Evolutionary conservation across 805 yeast species (phyloP).

Genomic region (Starmerella bombicola): DNA sequence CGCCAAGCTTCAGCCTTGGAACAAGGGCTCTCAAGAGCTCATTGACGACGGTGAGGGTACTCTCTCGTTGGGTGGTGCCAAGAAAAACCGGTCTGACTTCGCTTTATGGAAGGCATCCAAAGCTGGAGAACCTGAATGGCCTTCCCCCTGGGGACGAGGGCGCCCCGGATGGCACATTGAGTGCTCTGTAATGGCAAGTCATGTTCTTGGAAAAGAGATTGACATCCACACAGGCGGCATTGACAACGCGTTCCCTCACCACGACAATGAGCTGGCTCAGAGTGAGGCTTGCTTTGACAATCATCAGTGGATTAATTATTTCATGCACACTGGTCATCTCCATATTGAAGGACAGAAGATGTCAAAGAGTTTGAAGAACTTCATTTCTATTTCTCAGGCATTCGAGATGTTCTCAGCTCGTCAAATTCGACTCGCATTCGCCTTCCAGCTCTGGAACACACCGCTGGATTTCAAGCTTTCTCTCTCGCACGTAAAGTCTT

Average conservation of each 20-base stretch:
- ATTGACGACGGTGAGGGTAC: constrained; percentile 95
- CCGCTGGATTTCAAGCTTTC: constrained; percentile 85
- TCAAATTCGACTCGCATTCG: constrained; percentile 83
- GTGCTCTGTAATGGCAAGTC: constrained; percentile 97
- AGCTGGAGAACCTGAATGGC: constrained; percentile 96
- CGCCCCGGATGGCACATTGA: constrained; percentile 99
- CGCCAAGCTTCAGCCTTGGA: constrained; percentile 98
- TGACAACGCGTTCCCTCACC: constrained; percentile 97
- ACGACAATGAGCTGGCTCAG: constrained; percentile 96
- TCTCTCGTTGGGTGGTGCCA: constrained; percentile 41
- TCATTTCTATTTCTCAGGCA: constrained; percentile 89
- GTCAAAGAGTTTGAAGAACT: constrained; percentile 91
- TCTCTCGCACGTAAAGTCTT: constrained; percentile 60
- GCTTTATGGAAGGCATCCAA: constrained; percentile 95
- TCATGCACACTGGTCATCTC: constrained; percentile 91
- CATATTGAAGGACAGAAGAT: constrained; percentile 98
- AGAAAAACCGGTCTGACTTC: constrained; percentile 70
- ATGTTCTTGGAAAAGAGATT: constrained; percentile 66
- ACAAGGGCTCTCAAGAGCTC: constrained; percentile 72
- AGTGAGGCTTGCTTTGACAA: constrained; percentile 84
- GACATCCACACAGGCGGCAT: constrained; percentile 97
- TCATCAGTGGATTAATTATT: constrained; percentile 93
- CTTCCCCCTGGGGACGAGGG: constrained; percentile 91
- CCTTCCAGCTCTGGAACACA: constrained; percentile 82
- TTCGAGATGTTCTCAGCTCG: constrained; percentile 56